Evolutionary conservation across 2,329 filamentous ascomycete species (phyloP), one percentile per base, ranked within the genome.

Genomic region (Aspergillus flavus): DNA sequence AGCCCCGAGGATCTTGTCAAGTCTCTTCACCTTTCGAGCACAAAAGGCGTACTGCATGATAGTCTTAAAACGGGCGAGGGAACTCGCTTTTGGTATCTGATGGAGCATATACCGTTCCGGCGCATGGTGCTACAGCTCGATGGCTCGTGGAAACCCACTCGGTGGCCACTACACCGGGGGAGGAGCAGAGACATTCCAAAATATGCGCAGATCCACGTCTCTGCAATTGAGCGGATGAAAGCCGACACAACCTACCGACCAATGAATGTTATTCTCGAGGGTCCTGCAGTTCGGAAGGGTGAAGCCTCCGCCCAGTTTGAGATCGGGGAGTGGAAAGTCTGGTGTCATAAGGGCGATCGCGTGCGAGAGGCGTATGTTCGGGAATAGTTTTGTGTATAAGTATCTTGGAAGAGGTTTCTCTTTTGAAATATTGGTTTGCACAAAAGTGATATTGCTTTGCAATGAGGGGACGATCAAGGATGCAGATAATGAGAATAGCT

Each of bases 91-190:
- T 93, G 90, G 90, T 89, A 87, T 52, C 72, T 90, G n/a, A 90
- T 93, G 89, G 91, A 93, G 71, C 91, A 88, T 70, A 78, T 93
- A 23, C 91, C 91, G 0, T 92, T 93, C 76, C 83, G 89, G 1
- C 82, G 91, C 36, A 92, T 93, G 88, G 90, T 93, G 66, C 78
- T 93, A 2, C 85, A 86, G 63, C 61, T 80, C 2, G 65, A 71
- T 39, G 68, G 69, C 34, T 60, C 59, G 19, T 93, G 91, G 91
- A 87, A 86, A 74, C 87, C 89, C 0, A 92, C 93, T 67, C 81
- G 86, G 7, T 92, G 90, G 89, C 91, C 91, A 0, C 78, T 92
- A 3, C 91, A 90, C 0, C 84, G 86, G 14, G 91, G 91, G 3
- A 90, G 92, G 75, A 85, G 87, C 0, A 84, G 91, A n/a, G 91